These are phyloP conservation scores for Penicillium parvum DNA, from an alignment of 495 filamentous ascomycete genomes.

Conservation along the genomic window DNA sequence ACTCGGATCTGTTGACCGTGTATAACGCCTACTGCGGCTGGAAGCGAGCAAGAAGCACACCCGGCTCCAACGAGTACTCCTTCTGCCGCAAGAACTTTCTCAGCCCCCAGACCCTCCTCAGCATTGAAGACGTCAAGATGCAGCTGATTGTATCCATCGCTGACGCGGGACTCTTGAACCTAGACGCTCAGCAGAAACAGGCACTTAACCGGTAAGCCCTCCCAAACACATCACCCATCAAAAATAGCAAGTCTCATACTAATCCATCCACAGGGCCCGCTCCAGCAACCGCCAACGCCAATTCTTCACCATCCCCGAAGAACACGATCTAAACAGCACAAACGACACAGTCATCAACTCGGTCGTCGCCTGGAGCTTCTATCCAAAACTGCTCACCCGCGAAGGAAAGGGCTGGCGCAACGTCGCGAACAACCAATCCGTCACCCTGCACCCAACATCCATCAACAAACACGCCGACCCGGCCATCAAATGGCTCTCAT, in stretches of 20 bases:
- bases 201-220: slow-evolving; percentile 52
- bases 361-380: slow-evolving; percentile 87
- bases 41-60: slow-evolving; percentile 69
- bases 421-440: slow-evolving; percentile 81
- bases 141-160: slow-evolving; percentile 78
- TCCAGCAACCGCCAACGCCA: slow-evolving; percentile 57
- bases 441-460: slow-evolving; percentile 77
- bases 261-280: slow-evolving; percentile 34
- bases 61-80: slow-evolving; percentile 63
- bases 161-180: slow-evolving; percentile 73
- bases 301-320: slow-evolving; percentile 75
- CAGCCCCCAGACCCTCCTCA: slow-evolving; percentile 72
- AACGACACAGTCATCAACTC: slow-evolving; percentile 75
- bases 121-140: slow-evolving; percentile 91
- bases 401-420: slow-evolving; percentile 91
- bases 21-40: slow-evolving; percentile 92
- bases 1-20: slow-evolving; percentile 85
- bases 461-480: slow-evolving; percentile 71
- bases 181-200: slow-evolving; percentile 63
- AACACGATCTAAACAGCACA: slow-evolving; percentile 65
- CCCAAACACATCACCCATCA: slow-evolving; percentile 8
- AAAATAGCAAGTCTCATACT: slow-evolving; percentile 20
- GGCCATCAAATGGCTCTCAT: slow-evolving; percentile 72
- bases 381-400: slow-evolving; percentile 81
- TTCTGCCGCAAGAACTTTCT: slow-evolving; percentile 94